Evolutionary conservation across 108 stramenopile species (phyloP).

Genomic region (Aurantiochytrium sp.): DNA sequence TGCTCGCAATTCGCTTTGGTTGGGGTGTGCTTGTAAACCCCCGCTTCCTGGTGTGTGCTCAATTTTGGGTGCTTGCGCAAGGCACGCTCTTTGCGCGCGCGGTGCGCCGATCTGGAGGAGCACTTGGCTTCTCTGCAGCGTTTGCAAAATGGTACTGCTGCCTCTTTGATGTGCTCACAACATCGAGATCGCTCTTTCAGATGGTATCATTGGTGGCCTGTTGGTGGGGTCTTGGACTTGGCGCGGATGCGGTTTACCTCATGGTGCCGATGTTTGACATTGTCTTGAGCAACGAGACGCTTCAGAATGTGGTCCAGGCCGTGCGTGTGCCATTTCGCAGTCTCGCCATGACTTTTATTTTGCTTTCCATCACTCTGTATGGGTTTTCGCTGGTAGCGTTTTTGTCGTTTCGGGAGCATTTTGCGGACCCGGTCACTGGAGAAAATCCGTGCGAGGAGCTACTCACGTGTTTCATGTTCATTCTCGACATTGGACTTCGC

Average conservation of each 20-base stretch:
- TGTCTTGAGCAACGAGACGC: slow-evolving; percentile 30
- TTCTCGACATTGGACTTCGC: slow-evolving; percentile 29
- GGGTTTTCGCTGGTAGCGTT: slow-evolving; percentile 25
- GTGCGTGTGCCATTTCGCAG: slow-evolving; percentile 31
- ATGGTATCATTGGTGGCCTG: neutral
- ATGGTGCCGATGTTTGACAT: slow-evolving; percentile 27
- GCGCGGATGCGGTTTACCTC: neutral
- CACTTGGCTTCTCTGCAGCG: neutral
- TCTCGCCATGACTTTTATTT: slow-evolving; percentile 32
- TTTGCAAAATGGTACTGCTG: neutral
- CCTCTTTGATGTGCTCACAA: neutral
- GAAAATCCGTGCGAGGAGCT: slow-evolving; percentile 25
- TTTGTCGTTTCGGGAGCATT: slow-evolving; percentile 18
- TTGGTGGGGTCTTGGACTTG: neutral
- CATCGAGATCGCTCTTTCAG: neutral
- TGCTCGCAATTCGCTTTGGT: neutral
- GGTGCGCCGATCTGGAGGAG: neutral
- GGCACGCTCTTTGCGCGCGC: neutral
- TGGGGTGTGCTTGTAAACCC: neutral
- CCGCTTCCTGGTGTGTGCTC: neutral
- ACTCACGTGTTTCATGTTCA: slow-evolving; percentile 24
- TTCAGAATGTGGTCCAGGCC: slow-evolving; percentile 30
- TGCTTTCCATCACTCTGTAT: slow-evolving; percentile 27
- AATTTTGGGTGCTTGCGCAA: neutral
- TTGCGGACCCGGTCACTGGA: neutral